phyloP scores from a whole-genome alignment of 176 grass and related monocot genomes.

The Raddia guianensis region DNA sequence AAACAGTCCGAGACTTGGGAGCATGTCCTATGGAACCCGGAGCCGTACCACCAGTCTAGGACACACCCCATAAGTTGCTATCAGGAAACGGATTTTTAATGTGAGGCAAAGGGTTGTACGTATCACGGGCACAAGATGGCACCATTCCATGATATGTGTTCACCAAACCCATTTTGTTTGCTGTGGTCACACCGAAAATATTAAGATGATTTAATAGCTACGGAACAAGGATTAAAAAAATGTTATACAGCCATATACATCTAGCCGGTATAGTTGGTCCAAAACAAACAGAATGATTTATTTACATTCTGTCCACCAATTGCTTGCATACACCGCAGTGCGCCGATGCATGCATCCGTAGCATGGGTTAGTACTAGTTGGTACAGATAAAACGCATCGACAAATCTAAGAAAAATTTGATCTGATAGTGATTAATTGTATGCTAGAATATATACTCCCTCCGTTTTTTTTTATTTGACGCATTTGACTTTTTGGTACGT shows the following conservation, averaged over 20 bases:
- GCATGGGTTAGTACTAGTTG: background rate
- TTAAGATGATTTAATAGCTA: background rate
- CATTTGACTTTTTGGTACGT: too few species aligned
- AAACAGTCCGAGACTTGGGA: constrained; percentile 39
- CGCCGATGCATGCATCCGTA: background rate
- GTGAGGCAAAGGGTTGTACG: background rate
- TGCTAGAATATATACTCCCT: too few species aligned
- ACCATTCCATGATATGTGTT: constrained; percentile 12
- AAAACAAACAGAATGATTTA: background rate
- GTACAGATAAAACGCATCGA: background rate
- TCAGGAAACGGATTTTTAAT: background rate
- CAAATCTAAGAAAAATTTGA: background rate
- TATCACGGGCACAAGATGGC: background rate
- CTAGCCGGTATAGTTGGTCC: background rate
- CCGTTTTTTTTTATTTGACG: too few species aligned
- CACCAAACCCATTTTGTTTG: constrained; percentile 19
- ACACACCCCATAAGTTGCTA: constrained; percentile 9
- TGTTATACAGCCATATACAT: background rate
- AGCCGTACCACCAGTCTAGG: background rate
- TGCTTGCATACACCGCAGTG: constrained; percentile 36
- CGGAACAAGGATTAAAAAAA: background rate
- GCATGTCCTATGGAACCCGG: constrained; percentile 47
- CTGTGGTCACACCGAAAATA: background rate
- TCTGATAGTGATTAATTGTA: background rate
- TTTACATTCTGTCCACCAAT: background rate